Evolutionary conservation across 192 early-diverging fungal genomes (phyloP), one percentile per base, ranked within the genome.

Genomic region (Podila verticillata): DNA sequence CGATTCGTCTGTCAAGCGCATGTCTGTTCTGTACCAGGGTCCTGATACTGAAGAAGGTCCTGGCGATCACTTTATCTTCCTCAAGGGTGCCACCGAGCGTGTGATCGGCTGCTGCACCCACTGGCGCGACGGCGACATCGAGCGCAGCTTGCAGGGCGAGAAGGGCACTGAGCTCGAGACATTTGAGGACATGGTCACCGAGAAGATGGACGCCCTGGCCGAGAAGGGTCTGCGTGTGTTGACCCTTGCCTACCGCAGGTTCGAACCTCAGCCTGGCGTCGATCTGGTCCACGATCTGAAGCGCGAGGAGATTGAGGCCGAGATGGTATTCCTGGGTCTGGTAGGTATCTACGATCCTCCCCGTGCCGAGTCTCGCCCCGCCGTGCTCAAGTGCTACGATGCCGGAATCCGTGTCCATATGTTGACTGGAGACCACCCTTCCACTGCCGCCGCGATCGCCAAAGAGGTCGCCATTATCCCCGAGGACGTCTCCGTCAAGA

Each of bases 291-390:
- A 90, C 47, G 75, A 82, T 8, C 68, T 75, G 15, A 72, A 86
- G 6, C 84, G 87, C 56, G 90, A 89, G 15, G 81, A 87, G 10
- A 88, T 91, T 7, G 96, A 98, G 61, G 54, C 62, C 32, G 83
- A 91, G 48, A 90, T 97, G 81, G 84, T 84, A 7, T 97, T 96
- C 72, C 69, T 96, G 24, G 96, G 96, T 9, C 86, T 98, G 30
- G 92, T 96, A 67, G 96, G 96, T 47, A 89, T 98, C 61, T 95
- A 96, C 74, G 96, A 98, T 77, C 96, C 96, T 24, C 95, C 96
- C 28, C 90, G 92, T 10, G 77, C 85, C 15, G 92, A 91, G 70
- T 91, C 90, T 7, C 69, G 86, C 29, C 85, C 79, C 44, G 89
- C 90, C 48, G 90, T 91, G n/a, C 77, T 86, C 69, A 91, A 88